Evolutionary conservation across 805 yeast genomes (phyloP), one percentile per base, ranked within the genome.

Genomic region (Ogataea pini): DNA sequence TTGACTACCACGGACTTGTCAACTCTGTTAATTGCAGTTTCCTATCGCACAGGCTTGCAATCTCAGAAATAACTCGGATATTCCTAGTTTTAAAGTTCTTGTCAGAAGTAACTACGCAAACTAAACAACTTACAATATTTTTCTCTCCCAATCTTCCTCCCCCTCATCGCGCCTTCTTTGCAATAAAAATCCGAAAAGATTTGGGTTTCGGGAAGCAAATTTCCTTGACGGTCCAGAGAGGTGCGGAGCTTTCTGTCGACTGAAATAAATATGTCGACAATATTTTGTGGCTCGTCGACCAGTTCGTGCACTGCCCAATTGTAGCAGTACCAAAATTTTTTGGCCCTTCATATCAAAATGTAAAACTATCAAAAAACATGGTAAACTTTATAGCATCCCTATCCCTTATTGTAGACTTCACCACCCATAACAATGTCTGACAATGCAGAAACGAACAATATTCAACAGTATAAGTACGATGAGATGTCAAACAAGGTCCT

Each of bases 401-500:
- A 22, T 22, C 8, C 8, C 8, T 8, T 8, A 22, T 22, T 22
- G 25, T 22, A 5, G 10, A 7, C 20, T 24, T 28, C 42, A 7
- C 42, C n/a, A 16, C 33, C 25, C 14, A 22, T 22, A 8, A 34
- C 5, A 7, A 39, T 17, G 33, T 24, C 33, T 3, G 33, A 25
- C 31, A 12, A 3, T 22, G 17, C 33, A 16, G 20, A 25, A 14
- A 3, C 33, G 3, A 25, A 39, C 33, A 17, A 39, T 12, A 22
- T 36, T 3, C 28, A 33, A 8, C 63, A 58, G 53, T 83, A 82
- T 65, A 75, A 81, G 55, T 80, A 82, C 57, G 85, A 82, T 62
- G 87, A 80, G 61, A 85, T 88, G 90, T 77, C 95, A 43, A 86
- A 83, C 57, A 83, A 83, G 70, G 92, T 88, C 51, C 73, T 83